These are phyloP conservation scores for Ochetophila trinervis DNA, from an alignment of 306 rosid genomes.

Conservation along the genomic window DNA sequence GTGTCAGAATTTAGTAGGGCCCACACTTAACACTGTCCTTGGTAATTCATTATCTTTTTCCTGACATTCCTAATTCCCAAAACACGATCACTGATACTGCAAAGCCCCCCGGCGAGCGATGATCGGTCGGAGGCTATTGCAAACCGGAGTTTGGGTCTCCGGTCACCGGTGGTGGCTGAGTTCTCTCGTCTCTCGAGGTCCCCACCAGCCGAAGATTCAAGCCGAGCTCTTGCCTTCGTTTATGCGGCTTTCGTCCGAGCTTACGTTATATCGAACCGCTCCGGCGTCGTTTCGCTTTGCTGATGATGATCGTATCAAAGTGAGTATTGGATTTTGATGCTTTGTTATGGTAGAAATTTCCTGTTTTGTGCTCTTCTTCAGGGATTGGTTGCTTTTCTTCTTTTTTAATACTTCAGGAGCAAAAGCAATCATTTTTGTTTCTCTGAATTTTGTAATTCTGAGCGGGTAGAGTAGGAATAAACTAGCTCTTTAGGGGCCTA, in stretches of 20 bases:
- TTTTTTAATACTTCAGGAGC: no score
- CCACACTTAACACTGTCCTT: no score
- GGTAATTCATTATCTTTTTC: no score
- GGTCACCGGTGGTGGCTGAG: slow-evolving; percentile 19
- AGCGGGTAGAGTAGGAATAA: background rate
- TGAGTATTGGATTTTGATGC: slow-evolving; percentile 21
- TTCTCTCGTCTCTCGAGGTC: background rate
- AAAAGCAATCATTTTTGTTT: background rate
- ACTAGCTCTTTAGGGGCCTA: no score
- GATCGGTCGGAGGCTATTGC: slow-evolving; percentile 39
- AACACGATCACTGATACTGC: no score
- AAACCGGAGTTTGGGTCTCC: slow-evolving; percentile 29
- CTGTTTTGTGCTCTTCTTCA: no score
- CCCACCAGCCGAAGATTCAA: background rate
- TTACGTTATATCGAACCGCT: slow-evolving; percentile 4
- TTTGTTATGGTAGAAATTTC: background rate
- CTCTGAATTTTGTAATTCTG: background rate
- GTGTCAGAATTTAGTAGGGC: no score
- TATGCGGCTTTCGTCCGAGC: slow-evolving; percentile 10
- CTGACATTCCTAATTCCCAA: no score
- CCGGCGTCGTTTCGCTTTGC: slow-evolving; percentile 20
- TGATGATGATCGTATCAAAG: slow-evolving; percentile 23
- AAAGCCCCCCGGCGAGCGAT: background rate
- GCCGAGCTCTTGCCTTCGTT: background rate
- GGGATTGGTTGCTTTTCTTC: no score